Base-by-base conservation (phyloP, 1,284 basidiomycete genomes). In the Neolentinus lepideus region DNA sequence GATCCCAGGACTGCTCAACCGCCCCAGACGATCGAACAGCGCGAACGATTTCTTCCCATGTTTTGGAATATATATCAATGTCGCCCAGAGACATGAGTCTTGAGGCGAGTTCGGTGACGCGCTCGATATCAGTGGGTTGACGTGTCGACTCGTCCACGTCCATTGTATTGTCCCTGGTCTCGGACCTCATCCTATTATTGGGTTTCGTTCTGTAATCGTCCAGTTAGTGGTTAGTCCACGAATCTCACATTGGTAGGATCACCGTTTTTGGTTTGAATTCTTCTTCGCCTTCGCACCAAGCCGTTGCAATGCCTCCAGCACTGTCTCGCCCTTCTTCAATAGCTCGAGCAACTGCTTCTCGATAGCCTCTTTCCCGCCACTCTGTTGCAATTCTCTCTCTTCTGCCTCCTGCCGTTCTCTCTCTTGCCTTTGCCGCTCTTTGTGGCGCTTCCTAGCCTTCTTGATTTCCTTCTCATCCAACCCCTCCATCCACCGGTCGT, bases 401-500 rank as follows among this genome's bases (percentile, higher is more conserved):
- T 92, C 87, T n/a, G 88, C 85, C 59, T 75, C 70, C 60, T 89
- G 78, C 60, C 78, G 78, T 67, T 92, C 87, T 66, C 72, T 79
- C 73, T 89, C 87, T 60, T 78, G 70, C 62, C 80, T 81, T 59
- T 90, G 90, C 64, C 83, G 83, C 55, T 79, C 78, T 62, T 77
- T 83, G 72, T 85, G 90, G 63, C 73, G 77, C 61, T 75, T 81
- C 56, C 88, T 74, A 11, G 97, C 96, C 62, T 83, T 80, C 69
- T 90, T 89, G 64, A 99, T 97, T 62, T 87, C 90, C 59, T 79
- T 81, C 65, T 95, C 92, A 65, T 90, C 90, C 53, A 96, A 62
- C 2, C 87, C 93, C 16, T 93, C 88, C 78, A 99, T 90, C 97
- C 97, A 99, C 27, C 81, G 81, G 71, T 99, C 96, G 69, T 98